Base-by-base conservation (phyloP, 768 basidiomycete species). In the Scleroderma citrinum region DNA sequence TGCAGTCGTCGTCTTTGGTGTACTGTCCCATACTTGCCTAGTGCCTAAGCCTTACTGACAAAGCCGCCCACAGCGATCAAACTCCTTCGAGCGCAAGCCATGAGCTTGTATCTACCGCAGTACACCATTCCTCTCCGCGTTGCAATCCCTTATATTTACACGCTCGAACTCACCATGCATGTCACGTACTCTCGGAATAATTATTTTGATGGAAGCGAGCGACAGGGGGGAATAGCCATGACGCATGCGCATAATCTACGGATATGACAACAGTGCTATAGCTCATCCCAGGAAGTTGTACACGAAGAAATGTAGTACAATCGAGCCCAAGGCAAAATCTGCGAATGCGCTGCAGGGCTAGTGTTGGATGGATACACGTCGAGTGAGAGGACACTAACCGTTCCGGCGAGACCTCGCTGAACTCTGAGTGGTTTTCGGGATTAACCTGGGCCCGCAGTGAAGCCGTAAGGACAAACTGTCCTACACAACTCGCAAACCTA, bases 301-400 rank as follows among this genome's bases (percentile, higher is more conserved):
- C 52, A 96, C 94, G 66, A 98, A 99, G 75, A 97, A 93, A 69
- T 99, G 96, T 30, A 99, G 76, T 34, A 98, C 83, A 54, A 98
- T 85, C 3, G 92, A 94, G n/a, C 93, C 93, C 39, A 94, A 67
- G 23, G 87, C 88, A 62, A 97, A 99, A 62, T 99, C 96, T 39
- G 90, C 94, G 61, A 99, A 99, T 17, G 96, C 96, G 61, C 96
- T 99, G 63, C 16, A 49, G 41, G 24, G 44, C 40, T 12, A 16
- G 24, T 21, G 43, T 45, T 31, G 31, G 7, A 45, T 38, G 29
- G 45, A 14, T 13, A 29, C 16, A 16, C 7, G 2, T 11, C 49
- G 29, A 7, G 8, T 7, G 3, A 24, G 11, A 20, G 34, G 38
- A 21, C 2, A 70, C 85, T 24, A 53, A 94, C 93, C 93, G 74